Evolutionary conservation across 1,284 basidiomycete genomes (phyloP), one percentile per base, ranked within the genome.

Genomic region (Kwoniella shivajii): DNA sequence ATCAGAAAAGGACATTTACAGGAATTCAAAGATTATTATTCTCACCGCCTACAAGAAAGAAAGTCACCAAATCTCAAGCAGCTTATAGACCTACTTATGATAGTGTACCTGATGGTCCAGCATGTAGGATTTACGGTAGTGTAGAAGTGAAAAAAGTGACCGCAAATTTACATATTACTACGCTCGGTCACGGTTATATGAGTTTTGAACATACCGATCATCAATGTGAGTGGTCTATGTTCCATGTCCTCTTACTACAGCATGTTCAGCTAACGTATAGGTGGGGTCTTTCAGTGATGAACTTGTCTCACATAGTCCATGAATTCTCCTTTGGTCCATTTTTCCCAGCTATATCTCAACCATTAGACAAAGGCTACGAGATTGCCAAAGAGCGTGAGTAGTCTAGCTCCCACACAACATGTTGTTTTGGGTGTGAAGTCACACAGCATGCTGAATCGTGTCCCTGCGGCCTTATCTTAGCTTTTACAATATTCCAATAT

Each of bases 311-410:
- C 78, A 87, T 97, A 56, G 92, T 98, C 65, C 88, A 88, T 61
- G 95, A 98, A 77, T 95, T 97, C 75, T 96, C 92, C 1, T 98
- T 98, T 68, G 95, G 95, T 0, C 90, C 92, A 0, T 89, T 90
- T 80, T 98, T 97, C 81, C 95, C 95, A 0, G 88, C 93, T 50
- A 98, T 99, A 57, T 84, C 86, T 0, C 95, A 99, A 75, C 95
- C 95, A 3, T 83, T 99, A 33, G 95, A 98, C 69, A 86, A 92
- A 71, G 90, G 89, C 0, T 88, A 90, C 58, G 92, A 97, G 73
- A 76, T 88, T 1, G 87, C 94, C 0, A 76, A 85, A 33, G 83
- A 92, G 42, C 86, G 90, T 92, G 69, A 72, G 90, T 84, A 4
- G 27, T 26, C 46, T 33, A 29, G 29, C 4, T 18, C 46, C 18